Evolutionary conservation across 768 basidiomycete genomes (phyloP), one percentile per base, ranked within the genome.

Genomic region (Boletus fagicola): DNA sequence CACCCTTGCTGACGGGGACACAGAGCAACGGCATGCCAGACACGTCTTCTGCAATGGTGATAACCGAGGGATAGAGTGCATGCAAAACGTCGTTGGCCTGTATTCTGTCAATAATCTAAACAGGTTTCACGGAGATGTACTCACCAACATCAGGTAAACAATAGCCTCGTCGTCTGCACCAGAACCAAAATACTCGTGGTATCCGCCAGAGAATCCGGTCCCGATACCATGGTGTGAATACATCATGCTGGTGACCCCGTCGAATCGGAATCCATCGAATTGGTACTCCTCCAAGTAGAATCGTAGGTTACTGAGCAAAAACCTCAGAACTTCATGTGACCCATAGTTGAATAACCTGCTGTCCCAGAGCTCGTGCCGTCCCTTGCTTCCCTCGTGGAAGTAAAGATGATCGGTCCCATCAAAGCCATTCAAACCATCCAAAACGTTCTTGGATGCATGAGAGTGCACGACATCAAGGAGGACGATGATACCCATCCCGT

Each of bases 191-290:
- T 99, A 99, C 73, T 99, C 97, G 68, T 97, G 92, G 74, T 99
- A 99, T 13, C 92, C 95, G 28, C 96, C 95, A 42, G 94, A 96
- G 76, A 99, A 99, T 18, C 96, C 97, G 9, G 94, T 84, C 16
- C 96, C 96, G 64, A 98, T 98, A 11, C 97, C 97, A 73, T 98
- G 97, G 69, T 99, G 97, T 51, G 84, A 76, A 75, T 98, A 99
- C 93, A 99, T 95, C 96, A 98, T 98, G 68, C 93, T 95, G 4
- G 97, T 99, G 48, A 99, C 97, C 28, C 97, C 97, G 63, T 99
- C 97, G 69, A 99, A 99, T 43, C 97, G 79, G 83, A 98, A 99
- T 12, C 97, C 97, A 66, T 98, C 97, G 71, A 99, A 98, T 64
- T 83, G 83, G 74, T 90, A 99, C 68, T 92, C 90, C 57, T 99